Percentiles rank a stretch among this genome's conserved stretches.
phyloP scores from a whole-genome alignment of 1,139 yeast genomes.

The Yamadazyma triangularis region DNA sequence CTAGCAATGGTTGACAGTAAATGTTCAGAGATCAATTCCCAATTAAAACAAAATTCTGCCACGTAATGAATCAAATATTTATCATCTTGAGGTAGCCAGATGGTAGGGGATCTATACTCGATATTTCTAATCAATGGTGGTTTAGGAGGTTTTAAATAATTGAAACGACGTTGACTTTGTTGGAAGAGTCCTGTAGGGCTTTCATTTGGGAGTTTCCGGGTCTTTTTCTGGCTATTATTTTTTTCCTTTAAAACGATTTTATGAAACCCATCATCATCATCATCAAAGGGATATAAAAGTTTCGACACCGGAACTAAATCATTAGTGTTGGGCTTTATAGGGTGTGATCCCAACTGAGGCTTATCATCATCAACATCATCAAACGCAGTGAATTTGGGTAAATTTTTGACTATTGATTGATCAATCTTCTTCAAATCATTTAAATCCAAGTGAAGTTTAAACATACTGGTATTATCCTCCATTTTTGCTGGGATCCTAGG shows the following conservation, averaged over 20 bases:
- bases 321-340: constrained; percentile 19
- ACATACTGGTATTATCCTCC: constrained; percentile 32
- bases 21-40: constrained; percentile 88
- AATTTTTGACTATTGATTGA: constrained; percentile 47
- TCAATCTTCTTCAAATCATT: constrained; percentile 53
- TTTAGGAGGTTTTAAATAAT: constrained; percentile 71
- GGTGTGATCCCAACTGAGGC: constrained; percentile 12
- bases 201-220: constrained; percentile 9
- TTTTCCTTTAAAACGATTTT: constrained; percentile 55
- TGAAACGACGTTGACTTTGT: constrained; percentile 56
- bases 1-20: constrained; percentile 54
- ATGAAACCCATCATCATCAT: constrained; percentile 53
- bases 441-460: constrained; percentile 51
- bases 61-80: constrained; percentile 73
- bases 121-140: constrained; percentile 82
- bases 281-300: constrained; percentile 57
- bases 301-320: constrained; percentile 46
- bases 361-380: constrained; percentile 24
- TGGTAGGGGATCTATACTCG: constrained; percentile 82
- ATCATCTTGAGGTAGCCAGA: constrained; percentile 96
- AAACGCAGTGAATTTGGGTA: constrained; percentile 55
- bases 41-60: constrained; percentile 83
- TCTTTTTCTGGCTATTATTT: constrained; percentile 7
- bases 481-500: constrained; percentile 7
- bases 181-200: constrained; percentile 58